phyloP scores from a whole-genome alignment of 2,329 filamentous ascomycete species.

The Penicillium sp. region DNA sequence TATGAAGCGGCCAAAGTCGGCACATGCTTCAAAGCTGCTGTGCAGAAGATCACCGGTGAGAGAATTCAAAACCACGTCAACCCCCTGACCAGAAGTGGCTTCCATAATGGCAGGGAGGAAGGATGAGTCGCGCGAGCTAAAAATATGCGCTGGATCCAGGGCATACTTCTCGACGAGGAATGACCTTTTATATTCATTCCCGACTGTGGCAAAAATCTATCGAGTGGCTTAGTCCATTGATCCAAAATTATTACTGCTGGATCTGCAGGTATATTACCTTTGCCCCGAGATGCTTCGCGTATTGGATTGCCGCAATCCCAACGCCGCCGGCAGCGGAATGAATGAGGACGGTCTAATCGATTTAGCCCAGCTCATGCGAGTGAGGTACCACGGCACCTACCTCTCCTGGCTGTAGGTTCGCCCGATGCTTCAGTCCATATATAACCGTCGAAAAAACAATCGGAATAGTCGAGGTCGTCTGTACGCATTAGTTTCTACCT shows the following conservation, averaged over 20 bases:
- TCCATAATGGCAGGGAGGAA: not conserved
- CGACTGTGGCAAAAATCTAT: slow-evolving; percentile 21
- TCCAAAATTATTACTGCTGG: not conserved
- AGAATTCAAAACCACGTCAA: slow-evolving; percentile 21
- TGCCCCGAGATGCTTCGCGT: slow-evolving; percentile 4
- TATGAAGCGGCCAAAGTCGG: slow-evolving; percentile 20
- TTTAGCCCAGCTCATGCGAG: not conserved
- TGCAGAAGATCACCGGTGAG: slow-evolving; percentile 26
- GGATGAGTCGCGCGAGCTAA: slow-evolving; percentile 13
- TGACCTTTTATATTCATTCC: slow-evolving; percentile 16
- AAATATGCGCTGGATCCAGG: slow-evolving; percentile 22
- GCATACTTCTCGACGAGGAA: slow-evolving; percentile 13
- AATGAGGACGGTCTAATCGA: slow-evolving; percentile 17
- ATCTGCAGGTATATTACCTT: not conserved
- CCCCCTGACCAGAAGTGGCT: not conserved
- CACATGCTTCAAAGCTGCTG: slow-evolving; percentile 24
- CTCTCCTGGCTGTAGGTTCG: not conserved
- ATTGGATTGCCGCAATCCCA: slow-evolving; percentile 21
- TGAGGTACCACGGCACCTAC: not conserved
- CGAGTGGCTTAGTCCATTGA: not conserved
- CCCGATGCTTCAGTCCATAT: not conserved
- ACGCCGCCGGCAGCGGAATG: slow-evolving; percentile 16
- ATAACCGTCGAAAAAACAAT: not conserved
- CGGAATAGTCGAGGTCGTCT: not conserved
- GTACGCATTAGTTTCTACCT: not conserved